Conservation (phyloP, 2,329 filamentous ascomycete genomes). For the Mollisia scopiformis region DNA sequence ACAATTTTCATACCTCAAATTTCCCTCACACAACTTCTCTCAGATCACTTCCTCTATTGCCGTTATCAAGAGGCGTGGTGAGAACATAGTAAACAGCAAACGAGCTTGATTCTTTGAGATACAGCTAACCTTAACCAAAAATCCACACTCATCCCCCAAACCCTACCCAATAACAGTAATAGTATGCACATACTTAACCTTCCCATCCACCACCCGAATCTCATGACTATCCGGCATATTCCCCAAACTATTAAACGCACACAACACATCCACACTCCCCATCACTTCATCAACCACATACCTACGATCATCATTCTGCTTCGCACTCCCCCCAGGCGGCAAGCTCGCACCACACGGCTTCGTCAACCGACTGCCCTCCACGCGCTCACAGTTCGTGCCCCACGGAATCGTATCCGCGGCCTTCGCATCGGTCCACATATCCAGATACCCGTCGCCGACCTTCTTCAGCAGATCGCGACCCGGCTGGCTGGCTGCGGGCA, state of each 20-base stretch:
- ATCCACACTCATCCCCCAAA: no score
- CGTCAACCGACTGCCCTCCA: slow-evolving; percentile 17
- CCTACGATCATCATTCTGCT: slow-evolving; percentile 13
- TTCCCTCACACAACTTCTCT: no score
- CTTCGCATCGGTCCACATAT: slow-evolving; percentile 22
- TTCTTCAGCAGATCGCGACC: slow-evolving; percentile 3
- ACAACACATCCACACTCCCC: slow-evolving; percentile 20
- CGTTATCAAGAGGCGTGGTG: no score
- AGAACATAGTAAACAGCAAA: no score
- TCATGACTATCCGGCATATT: slow-evolving; percentile 21
- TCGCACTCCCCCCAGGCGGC: slow-evolving; percentile 15
- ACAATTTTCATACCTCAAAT: no score
- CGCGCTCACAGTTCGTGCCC: slow-evolving; percentile 19
- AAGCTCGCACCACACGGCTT: slow-evolving; percentile 16
- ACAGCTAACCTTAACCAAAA: no score
- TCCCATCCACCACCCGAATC: slow-evolving; percentile 17
- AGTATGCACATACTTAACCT: slow-evolving; percentile 18
- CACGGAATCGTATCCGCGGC: slow-evolving; percentile 17
- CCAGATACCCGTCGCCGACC: slow-evolving; percentile 18
- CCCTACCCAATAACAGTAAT: no score
- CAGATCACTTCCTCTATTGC: no score
- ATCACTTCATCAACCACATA: slow-evolving; percentile 24
- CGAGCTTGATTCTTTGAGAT: no score
- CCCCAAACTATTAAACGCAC: slow-evolving; percentile 16
- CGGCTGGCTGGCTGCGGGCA: not conserved